Conservation (phyloP, 73 alveolate species). For the Paramecium pentaurelia region DNA sequence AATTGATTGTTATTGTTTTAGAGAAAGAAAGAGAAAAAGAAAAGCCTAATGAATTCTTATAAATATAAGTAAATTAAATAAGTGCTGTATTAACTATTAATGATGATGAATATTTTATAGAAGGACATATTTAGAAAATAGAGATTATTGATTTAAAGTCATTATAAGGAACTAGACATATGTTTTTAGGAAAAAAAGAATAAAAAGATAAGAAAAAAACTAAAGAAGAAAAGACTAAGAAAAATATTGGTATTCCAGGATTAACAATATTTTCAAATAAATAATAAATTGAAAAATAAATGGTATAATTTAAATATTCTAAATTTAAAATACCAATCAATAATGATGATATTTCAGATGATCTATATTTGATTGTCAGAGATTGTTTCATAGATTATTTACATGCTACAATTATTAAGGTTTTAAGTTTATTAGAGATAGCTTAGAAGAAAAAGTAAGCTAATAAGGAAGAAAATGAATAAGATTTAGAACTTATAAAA, state of each 20-base stretch:
- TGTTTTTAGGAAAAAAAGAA: not conserved
- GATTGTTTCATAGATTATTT: slow-evolving; percentile 34
- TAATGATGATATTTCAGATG: not conserved
- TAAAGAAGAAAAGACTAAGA: not conserved
- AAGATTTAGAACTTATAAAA: not conserved
- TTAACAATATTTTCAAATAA: not conserved
- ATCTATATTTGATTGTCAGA: not conserved
- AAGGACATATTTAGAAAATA: not conserved
- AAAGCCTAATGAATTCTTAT: not conserved
- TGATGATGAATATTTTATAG: not conserved
- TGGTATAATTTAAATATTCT: not conserved
- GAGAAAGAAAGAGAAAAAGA: not conserved
- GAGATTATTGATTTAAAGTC: slow-evolving; percentile 15
- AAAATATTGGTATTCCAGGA: not conserved
- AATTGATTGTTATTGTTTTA: not conserved
- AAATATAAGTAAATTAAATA: not conserved
- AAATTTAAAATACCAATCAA: not conserved
- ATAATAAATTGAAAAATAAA: not conserved
- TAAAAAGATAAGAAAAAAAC: not conserved
- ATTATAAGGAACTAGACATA: not conserved
- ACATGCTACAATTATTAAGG: not conserved
- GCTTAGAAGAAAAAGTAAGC: not conserved
- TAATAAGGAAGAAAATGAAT: not conserved
- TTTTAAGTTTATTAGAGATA: not conserved
- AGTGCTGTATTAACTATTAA: not conserved